Conservation (phyloP, 805 yeast genomes). For the Myxozyma neotropica region DNA sequence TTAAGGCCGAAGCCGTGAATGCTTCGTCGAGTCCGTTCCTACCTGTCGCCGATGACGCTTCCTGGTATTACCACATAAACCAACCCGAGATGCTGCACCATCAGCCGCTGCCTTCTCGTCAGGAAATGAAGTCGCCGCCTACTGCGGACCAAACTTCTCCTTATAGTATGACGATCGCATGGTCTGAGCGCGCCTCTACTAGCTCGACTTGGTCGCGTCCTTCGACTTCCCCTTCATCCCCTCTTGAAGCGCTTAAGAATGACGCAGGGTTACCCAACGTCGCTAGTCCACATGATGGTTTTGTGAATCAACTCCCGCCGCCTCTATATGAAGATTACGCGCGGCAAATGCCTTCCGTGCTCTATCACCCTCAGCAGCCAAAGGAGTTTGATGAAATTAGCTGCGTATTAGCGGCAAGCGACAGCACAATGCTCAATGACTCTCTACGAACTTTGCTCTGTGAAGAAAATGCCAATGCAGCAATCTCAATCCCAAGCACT, state of each 20-base stretch:
- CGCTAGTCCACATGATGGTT: neutral
- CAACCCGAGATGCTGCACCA: neutral
- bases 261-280: neutral
- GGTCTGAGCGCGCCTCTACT: constrained; percentile 11
- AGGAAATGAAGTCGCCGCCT: neutral
- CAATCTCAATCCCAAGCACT: neutral
- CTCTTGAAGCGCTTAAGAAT: neutral
- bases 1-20: neutral
- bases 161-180: neutral
- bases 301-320: neutral
- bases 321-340: neutral
- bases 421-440: neutral
- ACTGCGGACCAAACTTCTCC: neutral
- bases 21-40: neutral
- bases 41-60: too few species aligned
- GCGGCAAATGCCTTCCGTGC: neutral
- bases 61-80: too few species aligned
- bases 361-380: neutral
- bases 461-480: neutral
- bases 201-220: constrained; percentile 9
- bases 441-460: neutral
- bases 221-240: constrained; percentile 5
- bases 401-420: neutral
- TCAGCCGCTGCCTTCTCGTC: neutral
- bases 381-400: constrained; percentile 4